These are phyloP conservation scores for Rhynchosporium graminicola DNA, from an alignment of 2,329 filamentous ascomycete species.

Conservation along the genomic window DNA sequence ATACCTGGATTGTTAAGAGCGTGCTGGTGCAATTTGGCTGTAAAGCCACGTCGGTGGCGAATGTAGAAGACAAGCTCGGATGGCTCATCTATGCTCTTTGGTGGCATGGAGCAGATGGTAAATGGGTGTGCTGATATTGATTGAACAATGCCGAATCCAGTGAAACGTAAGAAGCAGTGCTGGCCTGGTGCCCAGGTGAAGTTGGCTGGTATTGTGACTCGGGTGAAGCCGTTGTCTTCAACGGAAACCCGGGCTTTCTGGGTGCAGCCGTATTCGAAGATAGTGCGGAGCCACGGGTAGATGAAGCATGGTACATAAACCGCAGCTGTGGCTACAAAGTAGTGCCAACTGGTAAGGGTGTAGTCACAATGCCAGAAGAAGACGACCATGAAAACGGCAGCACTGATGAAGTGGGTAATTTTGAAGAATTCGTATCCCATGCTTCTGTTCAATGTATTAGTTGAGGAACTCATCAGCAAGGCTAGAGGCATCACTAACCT, in stretches of 20 bases:
- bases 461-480: background rate
- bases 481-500: background rate
- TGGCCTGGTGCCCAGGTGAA: constrained; percentile 16
- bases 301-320: constrained; percentile 7
- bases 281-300: constrained; percentile 16
- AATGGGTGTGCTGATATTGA: constrained; percentile 10
- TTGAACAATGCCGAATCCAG: constrained; percentile 3
- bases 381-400: constrained; percentile 7
- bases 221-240: background rate
- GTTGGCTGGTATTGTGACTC: constrained; percentile 13
- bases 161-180: constrained; percentile 19
- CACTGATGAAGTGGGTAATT: constrained; percentile 5
- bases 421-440: constrained; percentile 19
- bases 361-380: constrained; percentile 17
- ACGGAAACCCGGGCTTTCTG: constrained; percentile 11
- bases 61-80: constrained; percentile 15
- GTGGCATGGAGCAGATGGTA: constrained; percentile 17
- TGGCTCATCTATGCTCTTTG: background rate
- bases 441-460: constrained; percentile 8
- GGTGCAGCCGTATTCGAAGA: constrained; percentile 9
- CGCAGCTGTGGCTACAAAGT: constrained; percentile 12
- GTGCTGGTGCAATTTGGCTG: background rate
- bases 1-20: background rate
- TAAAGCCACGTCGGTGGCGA: constrained; percentile 6
- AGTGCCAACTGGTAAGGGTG: constrained; percentile 14